Percentiles rank a stretch among this genome's conserved stretches.
Evolutionary conservation across 371 early-diverging fungal genomes (phyloP).

Genomic region (Blastocladiella emersonii): DNA sequence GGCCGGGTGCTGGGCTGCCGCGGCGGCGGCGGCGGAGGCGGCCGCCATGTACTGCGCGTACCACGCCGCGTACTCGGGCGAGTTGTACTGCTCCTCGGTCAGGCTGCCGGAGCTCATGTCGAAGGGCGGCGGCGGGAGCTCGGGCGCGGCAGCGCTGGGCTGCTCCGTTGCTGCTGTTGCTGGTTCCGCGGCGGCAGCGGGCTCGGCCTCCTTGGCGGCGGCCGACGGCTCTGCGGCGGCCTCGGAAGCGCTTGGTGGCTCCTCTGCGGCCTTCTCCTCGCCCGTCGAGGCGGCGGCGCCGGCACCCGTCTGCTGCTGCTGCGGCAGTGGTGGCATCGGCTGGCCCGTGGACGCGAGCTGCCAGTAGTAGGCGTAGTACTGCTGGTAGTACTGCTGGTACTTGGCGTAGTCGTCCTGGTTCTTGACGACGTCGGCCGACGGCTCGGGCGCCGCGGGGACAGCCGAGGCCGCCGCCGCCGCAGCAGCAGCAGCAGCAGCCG

Average conservation of each 20-base stretch:
- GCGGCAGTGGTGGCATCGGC: conserved; percentile 17
- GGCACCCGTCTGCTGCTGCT: conserved; percentile 1
- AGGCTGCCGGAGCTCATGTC: too few relatives aligned
- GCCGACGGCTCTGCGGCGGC: too few relatives aligned
- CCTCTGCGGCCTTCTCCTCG: background rate
- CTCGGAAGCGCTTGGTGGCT: too few relatives aligned
- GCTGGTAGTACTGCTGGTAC: conserved; percentile 12
- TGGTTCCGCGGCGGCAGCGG: conserved; percentile 12
- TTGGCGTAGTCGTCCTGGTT: conserved; percentile 10
- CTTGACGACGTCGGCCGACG: conserved; percentile 13
- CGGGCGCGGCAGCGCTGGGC: conserved; percentile 7
- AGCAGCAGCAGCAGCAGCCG: background rate
- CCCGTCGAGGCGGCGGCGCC: conserved; percentile 12
- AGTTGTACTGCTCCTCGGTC: too few relatives aligned
- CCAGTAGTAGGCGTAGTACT: conserved; percentile 20
- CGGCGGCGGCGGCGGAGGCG: too few relatives aligned
- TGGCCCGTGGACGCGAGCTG: conserved; percentile 14
- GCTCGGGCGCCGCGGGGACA: conserved; percentile 6
- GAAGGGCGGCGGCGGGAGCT: too few relatives aligned
- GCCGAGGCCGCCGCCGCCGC: conserved; percentile 7
- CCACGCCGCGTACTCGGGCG: conserved; percentile 16
- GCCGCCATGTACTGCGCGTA: conserved; percentile 21
- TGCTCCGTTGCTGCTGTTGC: conserved; percentile 10
- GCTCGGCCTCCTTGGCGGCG: conserved; percentile 14
- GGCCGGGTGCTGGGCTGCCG: too few relatives aligned